Evolutionary conservation across 768 basidiomycete genomes (phyloP).

Genomic region (Suillus brevipes): DNA sequence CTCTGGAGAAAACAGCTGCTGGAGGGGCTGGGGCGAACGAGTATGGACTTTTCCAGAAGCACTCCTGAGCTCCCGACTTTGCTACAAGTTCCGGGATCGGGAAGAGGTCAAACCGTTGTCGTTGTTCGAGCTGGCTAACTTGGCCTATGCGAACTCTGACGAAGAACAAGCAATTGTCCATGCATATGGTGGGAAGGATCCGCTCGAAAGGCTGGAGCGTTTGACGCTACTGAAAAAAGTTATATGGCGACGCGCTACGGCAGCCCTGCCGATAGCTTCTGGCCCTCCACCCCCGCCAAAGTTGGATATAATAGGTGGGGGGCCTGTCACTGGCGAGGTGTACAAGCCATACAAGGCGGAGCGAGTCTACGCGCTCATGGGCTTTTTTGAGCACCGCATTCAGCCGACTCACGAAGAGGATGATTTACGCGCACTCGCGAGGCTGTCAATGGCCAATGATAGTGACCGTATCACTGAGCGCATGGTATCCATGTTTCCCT

Average conservation of each 20-base stretch:
- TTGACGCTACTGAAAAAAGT: constrained; percentile 8
- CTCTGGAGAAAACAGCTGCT: too few relatives aligned
- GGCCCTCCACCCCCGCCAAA: not conserved
- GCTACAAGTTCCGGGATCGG: too few relatives aligned
- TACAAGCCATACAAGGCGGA: not conserved
- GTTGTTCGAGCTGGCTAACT: too few relatives aligned
- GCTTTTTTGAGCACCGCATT: constrained; percentile 24
- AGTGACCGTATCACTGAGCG: constrained; percentile 22
- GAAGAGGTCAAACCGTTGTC: too few relatives aligned
- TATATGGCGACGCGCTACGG: constrained; percentile 18
- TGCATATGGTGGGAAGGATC: constrained; percentile 7
- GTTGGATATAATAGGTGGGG: not conserved
- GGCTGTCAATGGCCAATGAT: constrained; percentile 24
- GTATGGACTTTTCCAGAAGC: too few relatives aligned
- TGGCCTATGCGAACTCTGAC: not conserved
- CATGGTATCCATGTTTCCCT: constrained; percentile 21
- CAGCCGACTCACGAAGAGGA: constrained; percentile 13
- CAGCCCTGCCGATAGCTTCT: not conserved
- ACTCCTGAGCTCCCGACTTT: too few relatives aligned
- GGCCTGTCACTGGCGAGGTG: not conserved
- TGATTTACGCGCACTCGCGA: constrained; percentile 16
- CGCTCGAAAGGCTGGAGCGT: constrained; percentile 6
- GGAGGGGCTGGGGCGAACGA: too few relatives aligned
- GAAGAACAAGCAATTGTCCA: constrained; percentile 18
- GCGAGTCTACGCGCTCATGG: constrained; percentile 19